These are phyloP conservation scores for Circinella minor DNA, from an alignment of 371 early-diverging fungal species.

Conservation along the genomic window DNA sequence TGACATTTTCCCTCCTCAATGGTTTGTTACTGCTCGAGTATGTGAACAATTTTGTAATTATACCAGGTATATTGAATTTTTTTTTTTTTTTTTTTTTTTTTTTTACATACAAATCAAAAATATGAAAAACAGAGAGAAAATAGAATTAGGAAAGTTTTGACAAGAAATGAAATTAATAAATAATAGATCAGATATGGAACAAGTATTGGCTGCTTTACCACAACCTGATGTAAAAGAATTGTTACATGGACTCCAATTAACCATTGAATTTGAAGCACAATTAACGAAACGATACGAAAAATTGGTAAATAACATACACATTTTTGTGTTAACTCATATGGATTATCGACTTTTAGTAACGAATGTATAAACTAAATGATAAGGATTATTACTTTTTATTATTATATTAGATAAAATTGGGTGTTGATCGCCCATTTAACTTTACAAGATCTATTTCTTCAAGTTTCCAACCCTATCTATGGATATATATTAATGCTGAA, in stretches of 20 bases:
- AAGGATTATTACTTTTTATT: no score
- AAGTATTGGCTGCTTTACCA: constrained; percentile 53
- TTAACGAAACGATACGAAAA: constrained; percentile 72
- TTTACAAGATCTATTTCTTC: constrained; percentile 82
- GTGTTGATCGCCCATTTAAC: constrained; percentile 22
- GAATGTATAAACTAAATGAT: neutral
- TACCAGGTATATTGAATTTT: constrained; percentile 56
- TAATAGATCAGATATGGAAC: constrained; percentile 54
- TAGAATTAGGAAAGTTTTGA: neutral
- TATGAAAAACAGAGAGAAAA: no score
- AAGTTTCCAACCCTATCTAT: constrained; percentile 86
- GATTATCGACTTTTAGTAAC: no score
- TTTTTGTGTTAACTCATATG: neutral
- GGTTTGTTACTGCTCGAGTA: constrained; percentile 79
- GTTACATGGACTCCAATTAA: constrained; percentile 76
- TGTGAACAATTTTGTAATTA: constrained; percentile 81
- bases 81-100: neutral
- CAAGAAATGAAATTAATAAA: no score
- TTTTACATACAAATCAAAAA: no score
- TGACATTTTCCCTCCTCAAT: constrained; percentile 77
- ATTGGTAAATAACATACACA: constrained; percentile 25
- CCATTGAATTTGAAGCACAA: constrained; percentile 90
- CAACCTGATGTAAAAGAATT: constrained; percentile 71
- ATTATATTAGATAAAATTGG: constrained; percentile 2
- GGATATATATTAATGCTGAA: constrained; percentile 83